Evolutionary conservation across 192 early-diverging fungal species (phyloP), one percentile per base, ranked within the genome.

Genomic region (Coemansia guatemalensis): DNA sequence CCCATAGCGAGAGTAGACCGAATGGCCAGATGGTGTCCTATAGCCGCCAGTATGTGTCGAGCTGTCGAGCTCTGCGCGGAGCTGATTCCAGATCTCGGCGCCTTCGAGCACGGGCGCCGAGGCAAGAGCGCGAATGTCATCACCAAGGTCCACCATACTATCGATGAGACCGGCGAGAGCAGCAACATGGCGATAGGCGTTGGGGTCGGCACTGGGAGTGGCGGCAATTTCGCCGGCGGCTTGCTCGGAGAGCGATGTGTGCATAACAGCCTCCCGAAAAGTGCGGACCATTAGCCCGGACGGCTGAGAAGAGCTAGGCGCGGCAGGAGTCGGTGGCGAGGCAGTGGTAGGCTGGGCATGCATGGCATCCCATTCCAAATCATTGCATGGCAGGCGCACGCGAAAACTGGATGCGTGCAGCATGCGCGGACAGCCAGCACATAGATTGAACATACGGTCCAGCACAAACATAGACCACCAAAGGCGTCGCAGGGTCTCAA

Each of bases 401-500:
- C 73, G 58, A 22, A 81, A 81, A 24, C 62, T 58, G 2, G 65
- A 62, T 24, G 63, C 61, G 17, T 60, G 62, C 18, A 81, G 32
- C 62, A 72, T 65, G 23, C 78, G 78, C 14, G 69, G 73, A 30
- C 58, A 52, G 11, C 73, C 78, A 32, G 73, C 69, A 20, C 61
- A 56, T 20, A 66, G 5, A 22, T 58, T 56, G 35, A 57, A 66
- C 58, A 66, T 64, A 48, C 73, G 72, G 44, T 81, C 78, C n/a
- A 75, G 32, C n/a, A 72, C 61, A 56, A 61, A 81, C 78, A 72
- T 64, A 8, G 73, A 57, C 78, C 78, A 81, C 78, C 78, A 81
- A 6, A 81, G 63, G 1, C 78, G 65, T 26, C 78, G 68, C 62
- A 81, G 32, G 6, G 78, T 81, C 48, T 81, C 78, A 29, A 61